A percentile compares a stretch with the other conserved stretches of the same genome.
phyloP scores from a whole-genome alignment of 2,329 filamentous ascomycete genomes.

The Venturia pyrina region DNA sequence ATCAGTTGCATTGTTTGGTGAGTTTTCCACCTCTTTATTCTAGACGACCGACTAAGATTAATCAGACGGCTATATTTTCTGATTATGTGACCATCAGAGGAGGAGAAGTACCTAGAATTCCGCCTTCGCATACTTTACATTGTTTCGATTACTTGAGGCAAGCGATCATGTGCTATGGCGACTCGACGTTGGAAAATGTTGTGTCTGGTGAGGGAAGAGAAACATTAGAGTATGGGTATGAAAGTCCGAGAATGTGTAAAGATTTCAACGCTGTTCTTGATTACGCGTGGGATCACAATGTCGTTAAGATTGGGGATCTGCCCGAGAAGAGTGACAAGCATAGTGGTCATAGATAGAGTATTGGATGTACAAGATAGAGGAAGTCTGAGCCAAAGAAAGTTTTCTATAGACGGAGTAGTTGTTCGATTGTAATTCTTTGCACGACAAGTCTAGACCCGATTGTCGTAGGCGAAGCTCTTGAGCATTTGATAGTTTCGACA shows the following conservation, averaged over 20 bases:
- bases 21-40: not conserved
- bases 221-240: not conserved
- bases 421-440: not conserved
- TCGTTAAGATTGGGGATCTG: not conserved
- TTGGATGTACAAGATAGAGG: not conserved
- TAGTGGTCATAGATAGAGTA: not conserved
- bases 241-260: not conserved
- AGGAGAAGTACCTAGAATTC: not conserved
- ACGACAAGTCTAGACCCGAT: not conserved
- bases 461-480: not conserved
- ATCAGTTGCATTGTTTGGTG: not conserved
- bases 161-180: not conserved
- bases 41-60: not conserved
- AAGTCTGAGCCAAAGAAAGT: not conserved
- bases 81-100: not conserved
- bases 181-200: not conserved
- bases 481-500: not conserved
- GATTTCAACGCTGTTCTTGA: not conserved
- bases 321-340: not conserved
- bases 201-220: not conserved
- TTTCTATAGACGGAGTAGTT: too few species aligned
- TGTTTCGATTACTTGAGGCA: not conserved
- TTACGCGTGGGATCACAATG: not conserved
- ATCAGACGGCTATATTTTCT: not conserved
- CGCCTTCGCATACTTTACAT: not conserved